Conservation (phyloP, 225 moss, liverwort and hornwort genomes). For the Pseudisothecium myosuroides region DNA sequence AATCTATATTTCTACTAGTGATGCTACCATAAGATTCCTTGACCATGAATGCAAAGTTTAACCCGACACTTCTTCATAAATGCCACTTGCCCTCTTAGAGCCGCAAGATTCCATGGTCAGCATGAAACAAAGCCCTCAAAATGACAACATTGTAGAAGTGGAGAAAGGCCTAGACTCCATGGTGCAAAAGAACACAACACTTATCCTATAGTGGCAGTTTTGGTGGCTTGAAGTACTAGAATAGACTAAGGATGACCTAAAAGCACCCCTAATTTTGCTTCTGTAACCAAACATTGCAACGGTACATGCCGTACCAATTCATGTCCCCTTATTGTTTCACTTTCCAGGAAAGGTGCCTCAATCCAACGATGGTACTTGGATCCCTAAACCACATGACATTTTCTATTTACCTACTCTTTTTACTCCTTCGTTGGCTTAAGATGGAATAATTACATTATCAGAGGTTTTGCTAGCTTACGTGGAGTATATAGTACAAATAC, state of each 20-base stretch:
- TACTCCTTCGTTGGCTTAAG: rapidly evolving
- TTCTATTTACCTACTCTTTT: background rate
- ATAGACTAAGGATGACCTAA: rapidly evolving
- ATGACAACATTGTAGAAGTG: rapidly evolving
- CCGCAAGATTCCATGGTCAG: rapidly evolving
- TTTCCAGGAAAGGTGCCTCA: rapidly evolving
- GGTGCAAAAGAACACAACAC: background rate
- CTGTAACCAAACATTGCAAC: rapidly evolving
- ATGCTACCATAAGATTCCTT: rapidly evolving
- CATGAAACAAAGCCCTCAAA: rapidly evolving
- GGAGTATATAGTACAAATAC: rapidly evolving
- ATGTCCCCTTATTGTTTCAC: rapidly evolving
- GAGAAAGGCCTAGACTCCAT: rapidly evolving
- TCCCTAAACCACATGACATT: background rate
- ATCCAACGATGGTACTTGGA: rapidly evolving
- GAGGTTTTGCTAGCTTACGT: background rate
- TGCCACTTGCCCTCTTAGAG: rapidly evolving
- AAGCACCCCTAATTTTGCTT: rapidly evolving
- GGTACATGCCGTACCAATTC: rapidly evolving
- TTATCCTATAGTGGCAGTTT: rapidly evolving
- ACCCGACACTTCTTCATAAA: rapidly evolving
- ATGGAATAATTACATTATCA: background rate
- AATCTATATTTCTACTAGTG: background rate
- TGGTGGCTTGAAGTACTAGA: rapidly evolving
- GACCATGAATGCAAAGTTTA: rapidly evolving